Conservation (phyloP, 2,329 filamentous ascomycete genomes). For the Diaporthe sp. region DNA sequence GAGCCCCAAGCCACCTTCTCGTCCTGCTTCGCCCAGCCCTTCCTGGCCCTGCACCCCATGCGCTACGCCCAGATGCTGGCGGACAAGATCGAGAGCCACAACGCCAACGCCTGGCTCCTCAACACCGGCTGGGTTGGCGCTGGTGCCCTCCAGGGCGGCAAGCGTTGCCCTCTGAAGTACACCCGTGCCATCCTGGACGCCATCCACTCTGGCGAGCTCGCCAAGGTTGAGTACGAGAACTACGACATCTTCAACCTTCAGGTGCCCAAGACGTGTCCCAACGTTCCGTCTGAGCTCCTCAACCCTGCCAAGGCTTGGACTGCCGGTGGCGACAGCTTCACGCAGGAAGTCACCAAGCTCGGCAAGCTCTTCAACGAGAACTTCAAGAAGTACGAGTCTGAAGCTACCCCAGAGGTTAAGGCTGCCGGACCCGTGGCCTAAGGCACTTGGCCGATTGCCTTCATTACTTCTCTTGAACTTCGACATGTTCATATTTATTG, state of each 20-base stretch:
- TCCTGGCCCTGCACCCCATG: slow-evolving; percentile 99
- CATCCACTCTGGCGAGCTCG: slow-evolving; percentile 96
- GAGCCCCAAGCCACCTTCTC: slow-evolving; percentile 99
- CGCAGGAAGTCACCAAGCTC: slow-evolving; percentile 89
- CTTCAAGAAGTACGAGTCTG: slow-evolving; percentile 93
- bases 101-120: slow-evolving; percentile 96
- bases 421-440: slow-evolving; percentile 67
- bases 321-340: slow-evolving; percentile 82
- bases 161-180: slow-evolving; percentile 98
- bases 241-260: slow-evolving; percentile 97
- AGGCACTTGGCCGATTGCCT: neutral
- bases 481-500: slow-evolving; percentile 21
- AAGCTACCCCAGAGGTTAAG: slow-evolving; percentile 84
- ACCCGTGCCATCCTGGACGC: slow-evolving; percentile 97
- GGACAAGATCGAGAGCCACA: slow-evolving; percentile 96
- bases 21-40: slow-evolving; percentile 98
- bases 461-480: neutral
- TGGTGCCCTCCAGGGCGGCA: slow-evolving; percentile 89
- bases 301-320: slow-evolving; percentile 97
- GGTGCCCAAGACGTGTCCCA: slow-evolving; percentile 91
- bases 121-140: slow-evolving; percentile 99
- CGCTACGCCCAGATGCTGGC: slow-evolving; percentile 98
- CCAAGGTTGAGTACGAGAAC: slow-evolving; percentile 90
- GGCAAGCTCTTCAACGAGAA: slow-evolving; percentile 93
- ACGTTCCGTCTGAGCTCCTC: slow-evolving; percentile 90